Evolutionary conservation across 2,329 filamentous ascomycete genomes (phyloP).

Genomic region (Alternaria sp.): DNA sequence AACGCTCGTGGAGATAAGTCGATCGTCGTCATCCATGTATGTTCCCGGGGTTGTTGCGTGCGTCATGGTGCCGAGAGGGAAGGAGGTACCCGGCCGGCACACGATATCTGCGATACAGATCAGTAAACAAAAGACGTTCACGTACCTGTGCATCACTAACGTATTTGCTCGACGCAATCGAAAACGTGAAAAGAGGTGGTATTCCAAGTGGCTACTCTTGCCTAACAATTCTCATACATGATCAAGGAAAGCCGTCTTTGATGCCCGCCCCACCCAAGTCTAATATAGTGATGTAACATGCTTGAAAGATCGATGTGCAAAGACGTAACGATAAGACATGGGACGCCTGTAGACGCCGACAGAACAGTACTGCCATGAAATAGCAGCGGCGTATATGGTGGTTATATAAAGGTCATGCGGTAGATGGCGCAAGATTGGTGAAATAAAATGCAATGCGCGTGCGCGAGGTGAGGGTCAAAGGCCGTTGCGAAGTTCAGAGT

Average conservation of each 20-base stretch:
- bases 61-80: neutral
- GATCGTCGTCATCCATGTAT: neutral
- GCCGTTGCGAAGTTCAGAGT: neutral
- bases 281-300: neutral
- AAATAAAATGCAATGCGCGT: neutral
- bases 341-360: neutral
- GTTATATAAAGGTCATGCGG: neutral
- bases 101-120: neutral
- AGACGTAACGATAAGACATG: neutral
- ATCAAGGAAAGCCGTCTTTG: neutral
- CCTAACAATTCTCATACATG: neutral
- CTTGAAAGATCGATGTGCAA: neutral
- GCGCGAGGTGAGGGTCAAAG: neutral
- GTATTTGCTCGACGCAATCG: neutral
- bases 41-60: neutral
- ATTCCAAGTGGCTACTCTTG: neutral
- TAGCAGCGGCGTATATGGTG: neutral
- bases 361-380: neutral
- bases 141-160: neutral
- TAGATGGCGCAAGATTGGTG: neutral
- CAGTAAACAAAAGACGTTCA: neutral
- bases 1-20: neutral
- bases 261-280: neutral
- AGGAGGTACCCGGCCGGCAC: neutral
- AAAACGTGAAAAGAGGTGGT: neutral